These are phyloP conservation scores for Tubosaeta sp. DNA, from an alignment of 768 basidiomycete genomes.

Conservation along the genomic window DNA sequence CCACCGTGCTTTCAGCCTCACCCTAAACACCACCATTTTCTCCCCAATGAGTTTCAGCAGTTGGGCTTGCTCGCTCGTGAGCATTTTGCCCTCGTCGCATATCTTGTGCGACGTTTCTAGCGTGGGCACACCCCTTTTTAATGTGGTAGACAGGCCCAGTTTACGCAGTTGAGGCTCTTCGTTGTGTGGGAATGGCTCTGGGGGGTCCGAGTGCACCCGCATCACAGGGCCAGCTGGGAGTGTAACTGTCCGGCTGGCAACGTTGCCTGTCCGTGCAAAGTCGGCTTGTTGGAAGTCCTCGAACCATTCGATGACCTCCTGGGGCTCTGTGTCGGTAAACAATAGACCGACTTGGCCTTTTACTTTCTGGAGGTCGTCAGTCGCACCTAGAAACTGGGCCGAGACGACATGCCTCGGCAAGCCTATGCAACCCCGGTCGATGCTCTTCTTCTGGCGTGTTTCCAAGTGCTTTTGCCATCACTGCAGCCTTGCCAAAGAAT, in stretches of 20 bases:
- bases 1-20: slow-evolving; percentile 71
- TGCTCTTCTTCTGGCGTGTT: slow-evolving; percentile 85
- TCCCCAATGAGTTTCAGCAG: slow-evolving; percentile 88
- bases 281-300: slow-evolving; percentile 83
- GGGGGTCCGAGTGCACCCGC: slow-evolving; percentile 71
- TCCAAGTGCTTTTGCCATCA: slow-evolving; percentile 96
- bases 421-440: slow-evolving; percentile 66
- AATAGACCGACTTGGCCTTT: slow-evolving; percentile 93
- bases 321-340: slow-evolving; percentile 86
- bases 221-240: slow-evolving; percentile 85
- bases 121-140: slow-evolving; percentile 87
- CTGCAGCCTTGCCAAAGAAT: slow-evolving; percentile 81
- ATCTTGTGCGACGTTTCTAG: slow-evolving; percentile 75
- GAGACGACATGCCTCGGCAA: slow-evolving; percentile 64
- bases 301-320: slow-evolving; percentile 95
- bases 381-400: neutral
- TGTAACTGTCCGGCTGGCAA: slow-evolving; percentile 66
- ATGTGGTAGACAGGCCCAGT: slow-evolving; percentile 78
- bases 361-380: slow-evolving; percentile 59
- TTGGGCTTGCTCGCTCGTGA: slow-evolving; percentile 88
- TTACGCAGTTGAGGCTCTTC: slow-evolving; percentile 96
- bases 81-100: slow-evolving; percentile 74
- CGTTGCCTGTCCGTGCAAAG: slow-evolving; percentile 86
- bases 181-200: slow-evolving; percentile 92
- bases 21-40: slow-evolving; percentile 81